Conservation (phyloP, 768 basidiomycete genomes). For the Boletus subcaerulescens region DNA sequence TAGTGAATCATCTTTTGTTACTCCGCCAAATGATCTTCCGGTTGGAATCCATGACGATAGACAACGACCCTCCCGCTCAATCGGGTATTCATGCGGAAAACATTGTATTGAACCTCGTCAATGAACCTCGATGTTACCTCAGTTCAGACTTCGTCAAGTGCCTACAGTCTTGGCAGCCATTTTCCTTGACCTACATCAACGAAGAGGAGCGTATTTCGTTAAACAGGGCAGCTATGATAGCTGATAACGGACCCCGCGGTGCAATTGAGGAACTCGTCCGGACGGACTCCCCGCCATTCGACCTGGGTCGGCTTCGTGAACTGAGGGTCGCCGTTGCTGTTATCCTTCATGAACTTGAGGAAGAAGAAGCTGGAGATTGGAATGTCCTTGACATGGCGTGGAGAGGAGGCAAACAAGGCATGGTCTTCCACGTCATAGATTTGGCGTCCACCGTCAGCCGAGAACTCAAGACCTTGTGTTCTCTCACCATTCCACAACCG, state of each 20-base stretch:
- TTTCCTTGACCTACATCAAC: conserved; percentile 59
- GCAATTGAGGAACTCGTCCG: conserved; percentile 59
- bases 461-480: conserved; percentile 56
- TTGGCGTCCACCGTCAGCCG: conserved; percentile 45
- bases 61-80: conserved; percentile 57
- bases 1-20: conserved; percentile 70
- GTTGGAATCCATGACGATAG: conserved; percentile 68
- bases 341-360: conserved; percentile 48
- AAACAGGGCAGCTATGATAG: conserved; percentile 62
- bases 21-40: conserved; percentile 71
- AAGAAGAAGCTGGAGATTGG: conserved; percentile 54
- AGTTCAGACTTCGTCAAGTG: conserved; percentile 56
- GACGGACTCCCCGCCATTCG: conserved; percentile 32
- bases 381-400: conserved; percentile 55
- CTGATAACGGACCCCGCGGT: conserved; percentile 60
- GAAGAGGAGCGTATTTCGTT: conserved; percentile 58
- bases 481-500: conserved; percentile 35
- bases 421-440: conserved; percentile 56
- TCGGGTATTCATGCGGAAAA: conserved; percentile 69
- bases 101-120: conserved; percentile 57
- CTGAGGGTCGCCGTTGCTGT: conserved; percentile 64
- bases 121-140: conserved; percentile 59
- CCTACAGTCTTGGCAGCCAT: conserved; percentile 57
- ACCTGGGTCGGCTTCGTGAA: conserved; percentile 50
- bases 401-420: conserved; percentile 56